Percentiles rank a stretch among this genome's conserved stretches.
phyloP scores from a whole-genome alignment of 1,284 basidiomycete genomes.

The Sanghuangporus weigelae region DNA sequence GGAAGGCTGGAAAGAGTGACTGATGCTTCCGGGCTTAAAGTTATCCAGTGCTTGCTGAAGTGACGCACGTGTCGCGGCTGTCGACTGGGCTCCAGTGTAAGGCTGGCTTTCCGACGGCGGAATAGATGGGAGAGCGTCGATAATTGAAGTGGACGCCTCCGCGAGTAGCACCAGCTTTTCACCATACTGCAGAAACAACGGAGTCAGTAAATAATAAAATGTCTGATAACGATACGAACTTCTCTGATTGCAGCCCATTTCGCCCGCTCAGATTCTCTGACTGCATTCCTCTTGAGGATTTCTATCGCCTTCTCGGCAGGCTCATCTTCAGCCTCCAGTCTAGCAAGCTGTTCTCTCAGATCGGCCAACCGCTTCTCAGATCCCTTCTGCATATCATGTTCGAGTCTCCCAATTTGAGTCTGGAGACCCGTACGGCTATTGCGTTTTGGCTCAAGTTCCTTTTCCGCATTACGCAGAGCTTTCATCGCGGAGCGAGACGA shows the following conservation, averaged over 20 bases:
- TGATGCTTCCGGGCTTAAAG: slow-evolving; percentile 61
- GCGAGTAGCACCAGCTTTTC: slow-evolving; percentile 71
- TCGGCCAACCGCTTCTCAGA: slow-evolving; percentile 59
- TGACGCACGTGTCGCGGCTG: slow-evolving; percentile 64
- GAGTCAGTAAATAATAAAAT: not conserved
- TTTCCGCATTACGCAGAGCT: slow-evolving; percentile 64
- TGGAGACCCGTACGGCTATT: slow-evolving; percentile 51
- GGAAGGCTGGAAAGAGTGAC: slow-evolving; percentile 39
- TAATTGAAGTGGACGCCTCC: slow-evolving; percentile 58
- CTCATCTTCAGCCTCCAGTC: slow-evolving; percentile 58
- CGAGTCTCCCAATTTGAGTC: slow-evolving; percentile 56
- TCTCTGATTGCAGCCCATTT: slow-evolving; percentile 78
- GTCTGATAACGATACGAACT: slow-evolving; percentile 33
- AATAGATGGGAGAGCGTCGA: slow-evolving; percentile 53
- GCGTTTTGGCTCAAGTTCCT: slow-evolving; percentile 50
- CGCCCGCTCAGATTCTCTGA: slow-evolving; percentile 61
- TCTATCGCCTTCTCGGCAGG: slow-evolving; percentile 61
- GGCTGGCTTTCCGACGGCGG: slow-evolving; percentile 51
- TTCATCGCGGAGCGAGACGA: slow-evolving; percentile 61
- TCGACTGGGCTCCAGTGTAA: slow-evolving; percentile 56
- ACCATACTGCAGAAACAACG: slow-evolving; percentile 44
- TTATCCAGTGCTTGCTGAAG: slow-evolving; percentile 72
- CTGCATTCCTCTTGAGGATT: slow-evolving; percentile 64
- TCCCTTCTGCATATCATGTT: slow-evolving; percentile 56
- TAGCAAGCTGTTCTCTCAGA: slow-evolving; percentile 56